Conservation (phyloP, 371 early-diverging fungal genomes). For the Catenaria anguillulae region DNA sequence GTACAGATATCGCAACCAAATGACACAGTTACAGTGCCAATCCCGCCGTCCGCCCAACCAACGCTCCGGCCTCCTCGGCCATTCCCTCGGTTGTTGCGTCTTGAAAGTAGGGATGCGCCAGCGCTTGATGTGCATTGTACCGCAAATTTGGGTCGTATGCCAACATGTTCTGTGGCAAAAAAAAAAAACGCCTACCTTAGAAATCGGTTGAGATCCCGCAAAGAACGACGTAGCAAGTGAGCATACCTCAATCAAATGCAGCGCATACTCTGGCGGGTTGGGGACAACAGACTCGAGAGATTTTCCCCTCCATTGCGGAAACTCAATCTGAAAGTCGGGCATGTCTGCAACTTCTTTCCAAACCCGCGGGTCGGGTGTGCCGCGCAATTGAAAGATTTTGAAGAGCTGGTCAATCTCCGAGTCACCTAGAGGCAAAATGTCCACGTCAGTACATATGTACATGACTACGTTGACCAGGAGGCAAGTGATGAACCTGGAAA, state of each 20-base stretch:
- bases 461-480: too few species aligned
- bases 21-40: too few species aligned
- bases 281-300: conserved; percentile 21
- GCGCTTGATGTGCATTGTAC: conserved; percentile 31
- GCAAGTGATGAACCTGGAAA: conserved; percentile 91
- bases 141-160: conserved; percentile 31
- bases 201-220: too few species aligned
- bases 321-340: conserved; percentile 63
- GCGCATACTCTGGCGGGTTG: conserved; percentile 34
- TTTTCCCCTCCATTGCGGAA: conserved; percentile 41
- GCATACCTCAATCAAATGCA: conserved; percentile 28
- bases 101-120: conserved; percentile 31
- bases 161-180: conserved; percentile 32
- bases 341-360: conserved; percentile 75
- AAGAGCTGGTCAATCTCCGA: conserved; percentile 94
- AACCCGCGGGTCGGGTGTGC: conserved; percentile 76
- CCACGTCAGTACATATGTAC: too few species aligned
- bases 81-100: too few species aligned
- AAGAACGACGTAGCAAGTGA: too few species aligned
- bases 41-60: too few species aligned
- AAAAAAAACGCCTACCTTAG: too few species aligned
- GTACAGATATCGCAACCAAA: too few species aligned
- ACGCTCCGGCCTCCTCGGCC: too few species aligned
- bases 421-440: too few species aligned
- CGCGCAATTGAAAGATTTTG: conserved; percentile 79